Base-by-base conservation (phyloP, 208 protist genomes). In the Leptomonas pyrrhocoris region DNA sequence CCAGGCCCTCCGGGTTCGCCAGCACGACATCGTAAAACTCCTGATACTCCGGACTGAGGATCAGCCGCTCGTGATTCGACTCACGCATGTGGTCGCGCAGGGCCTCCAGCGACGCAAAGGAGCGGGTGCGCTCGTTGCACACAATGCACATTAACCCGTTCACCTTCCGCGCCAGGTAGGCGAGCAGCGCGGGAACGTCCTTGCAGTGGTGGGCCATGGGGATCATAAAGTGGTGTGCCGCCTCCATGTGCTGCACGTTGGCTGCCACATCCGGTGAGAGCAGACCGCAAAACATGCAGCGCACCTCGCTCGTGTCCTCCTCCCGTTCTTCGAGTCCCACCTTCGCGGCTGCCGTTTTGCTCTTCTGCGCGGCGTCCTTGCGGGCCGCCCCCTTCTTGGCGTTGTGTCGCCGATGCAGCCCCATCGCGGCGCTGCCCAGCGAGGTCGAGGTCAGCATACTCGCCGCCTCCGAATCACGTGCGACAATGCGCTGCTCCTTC, bases 401-500 rank as follows among this genome's bases (percentile, higher is more conserved):
- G 68, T 94, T 91, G 76, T 95, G 81, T 13, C 93, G 88, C 23
- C 93, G 89, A 64, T 97, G 89, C 23, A 97, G 79, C 0, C 93
- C 93, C 56, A 97, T 94, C 25, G 93, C 93, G 3, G 90, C 93
- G 53, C 86, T 94, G 6, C 90, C 93, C 3, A 96, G 75, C 13
- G 93, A 94, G 8, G 88, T 94, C n/a, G 75, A 83, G 2, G 93
- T 94, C 38, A 95, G 66, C 68, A 91, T 92, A 61, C 74, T 90
- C 5, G 84, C 87, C 16, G 88, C 86, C 49, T 95, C 88, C 23
- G 84, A 85, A 68, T 97, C 93, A 25, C 90, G 87, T 2, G 85
- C 75, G 46, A 95, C 77, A 64, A 97, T 95, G 64, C 90, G 93
- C 80, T 97, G 69, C 79, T 97, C 90, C 79, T 97, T 97, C 46